Base-by-base conservation (phyloP, 2,329 filamentous ascomycete genomes). In the Huntiella omanensis region DNA sequence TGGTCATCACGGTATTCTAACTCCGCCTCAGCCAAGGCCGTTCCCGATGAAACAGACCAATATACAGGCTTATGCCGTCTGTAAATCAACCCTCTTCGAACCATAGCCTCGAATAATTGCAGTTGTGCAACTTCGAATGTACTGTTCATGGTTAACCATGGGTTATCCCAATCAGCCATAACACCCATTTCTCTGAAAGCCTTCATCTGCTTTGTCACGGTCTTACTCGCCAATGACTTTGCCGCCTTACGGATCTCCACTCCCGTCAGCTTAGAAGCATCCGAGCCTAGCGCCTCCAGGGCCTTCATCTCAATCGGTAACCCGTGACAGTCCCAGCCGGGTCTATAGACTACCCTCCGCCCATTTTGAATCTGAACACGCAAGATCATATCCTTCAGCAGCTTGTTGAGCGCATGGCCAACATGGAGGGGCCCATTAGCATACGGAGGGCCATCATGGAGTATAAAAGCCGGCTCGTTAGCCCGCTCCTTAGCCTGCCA, bases 311-410 rank as follows among this genome's bases (percentile, higher is more conserved):
- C 91, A 57, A 98, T 98, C 1, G 91, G 91, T 42, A 98, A 70
- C 0, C 91, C 91, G 66, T 98, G 91, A 54, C 91, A 98, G 59
- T 98, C 92, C 91, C 91, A 98, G 40, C 91, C 88, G 2, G 91
- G 91, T 12, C 86, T 69, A 57, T 92, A 98, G 35, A 77, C 69
- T 33, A 96, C 78, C 51, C 75, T 70, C 54, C 73, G 78, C 54
- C 70, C 91, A 57, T 80, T 72, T 50, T 83, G 76, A 50, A 96
- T 66, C 63, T 94, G 77, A 51, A 80, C 77, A 36, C 91, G 75
- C 54, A 86, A 70, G 51, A 93, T 83, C 56, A 96, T 83, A 62
- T 98, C 91, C 66, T 98, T 98, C 50, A 94, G 69, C 54, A 96
- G 80, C 64, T 98, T 98, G 63, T 98, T 98, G 58, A 98, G 67